Percentiles rank a stretch among this genome's conserved stretches.
phyloP scores from a whole-genome alignment of 73 alveolate genomes.

The Paramecium sonneborni region DNA sequence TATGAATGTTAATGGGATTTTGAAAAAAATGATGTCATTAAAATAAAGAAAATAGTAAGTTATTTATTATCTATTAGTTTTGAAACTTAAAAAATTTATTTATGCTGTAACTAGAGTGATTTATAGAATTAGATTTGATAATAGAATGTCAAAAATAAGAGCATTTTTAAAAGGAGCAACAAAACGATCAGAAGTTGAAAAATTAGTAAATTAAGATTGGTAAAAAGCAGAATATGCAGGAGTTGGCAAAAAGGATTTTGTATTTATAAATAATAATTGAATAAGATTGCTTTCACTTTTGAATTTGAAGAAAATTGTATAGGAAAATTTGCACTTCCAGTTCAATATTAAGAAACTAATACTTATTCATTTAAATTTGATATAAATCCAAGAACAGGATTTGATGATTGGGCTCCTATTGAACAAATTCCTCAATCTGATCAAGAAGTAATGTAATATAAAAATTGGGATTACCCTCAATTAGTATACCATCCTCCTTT shows the following conservation, averaged over 20 bases:
- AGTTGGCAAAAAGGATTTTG: conserved; percentile 63
- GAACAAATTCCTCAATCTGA: conserved; percentile 61
- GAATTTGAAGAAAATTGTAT: conserved; percentile 65
- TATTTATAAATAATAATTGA: not conserved
- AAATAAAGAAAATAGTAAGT: conserved; percentile 44
- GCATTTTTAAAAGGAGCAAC: conserved; percentile 54
- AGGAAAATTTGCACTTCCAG: conserved; percentile 53
- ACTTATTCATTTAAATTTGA: conserved; percentile 63
- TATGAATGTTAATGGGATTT: conserved; percentile 62
- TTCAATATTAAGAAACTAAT: conserved; percentile 50
- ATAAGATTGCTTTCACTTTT: conserved; percentile 42
- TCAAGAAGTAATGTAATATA: conserved; percentile 66
- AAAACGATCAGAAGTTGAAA: conserved; percentile 57
- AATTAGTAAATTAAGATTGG: conserved; percentile 65
- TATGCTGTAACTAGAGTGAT: conserved; percentile 66
- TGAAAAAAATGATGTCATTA: conserved; percentile 58
- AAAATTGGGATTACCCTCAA: conserved; percentile 67
- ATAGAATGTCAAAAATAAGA: conserved; percentile 52
- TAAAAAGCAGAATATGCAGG: conserved; percentile 69
- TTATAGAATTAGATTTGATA: conserved; percentile 65
- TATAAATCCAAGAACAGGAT: conserved; percentile 65
- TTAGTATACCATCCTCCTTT: conserved; percentile 61
- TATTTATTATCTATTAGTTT: not conserved
- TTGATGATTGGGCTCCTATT: conserved; percentile 69
- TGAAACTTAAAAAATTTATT: conserved; percentile 57